Evolutionary conservation across 257 asterid species (phyloP).

Genomic region (Thymus quinquecostatus): DNA sequence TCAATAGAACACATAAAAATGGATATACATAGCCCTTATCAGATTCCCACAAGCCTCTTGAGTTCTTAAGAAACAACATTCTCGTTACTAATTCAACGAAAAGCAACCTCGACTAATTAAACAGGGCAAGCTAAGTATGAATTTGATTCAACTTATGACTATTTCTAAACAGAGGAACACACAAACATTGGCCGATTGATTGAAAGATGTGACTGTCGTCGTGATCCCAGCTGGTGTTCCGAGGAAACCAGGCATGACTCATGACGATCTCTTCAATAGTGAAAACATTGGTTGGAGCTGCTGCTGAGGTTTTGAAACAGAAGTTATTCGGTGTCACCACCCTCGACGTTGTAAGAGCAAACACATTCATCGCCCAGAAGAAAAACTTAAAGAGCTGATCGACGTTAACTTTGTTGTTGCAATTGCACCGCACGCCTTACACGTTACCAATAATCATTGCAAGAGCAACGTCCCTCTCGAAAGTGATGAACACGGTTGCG

Average conservation of each 20-base stretch:
- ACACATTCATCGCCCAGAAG: conserved; percentile 76
- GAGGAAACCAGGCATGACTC: conserved; percentile 89
- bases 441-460: conserved; percentile 37
- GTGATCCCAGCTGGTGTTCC: conserved; percentile 93
- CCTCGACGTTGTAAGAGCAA: conserved; percentile 84
- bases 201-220: conserved; percentile 70
- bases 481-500: conserved; percentile 78
- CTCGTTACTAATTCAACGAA: no score
- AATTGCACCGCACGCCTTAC: background rate
- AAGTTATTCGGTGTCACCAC: conserved; percentile 87
- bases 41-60: no score
- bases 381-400: conserved; percentile 66
- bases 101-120: no score
- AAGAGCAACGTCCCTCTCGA: conserved; percentile 68
- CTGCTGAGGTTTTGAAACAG: conserved; percentile 78
- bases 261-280: conserved; percentile 88
- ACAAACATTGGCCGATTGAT: conserved; percentile 46
- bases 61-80: no score
- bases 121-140: no score
- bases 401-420: conserved; percentile 44
- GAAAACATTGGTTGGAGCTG: conserved; percentile 68
- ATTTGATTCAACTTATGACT: no score
- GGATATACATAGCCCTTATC: no score
- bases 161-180: no score
- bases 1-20: background rate